These are phyloP conservation scores for Tetraselmis chui DNA, from an alignment of 139 green algal species.

Conservation along the genomic window DNA sequence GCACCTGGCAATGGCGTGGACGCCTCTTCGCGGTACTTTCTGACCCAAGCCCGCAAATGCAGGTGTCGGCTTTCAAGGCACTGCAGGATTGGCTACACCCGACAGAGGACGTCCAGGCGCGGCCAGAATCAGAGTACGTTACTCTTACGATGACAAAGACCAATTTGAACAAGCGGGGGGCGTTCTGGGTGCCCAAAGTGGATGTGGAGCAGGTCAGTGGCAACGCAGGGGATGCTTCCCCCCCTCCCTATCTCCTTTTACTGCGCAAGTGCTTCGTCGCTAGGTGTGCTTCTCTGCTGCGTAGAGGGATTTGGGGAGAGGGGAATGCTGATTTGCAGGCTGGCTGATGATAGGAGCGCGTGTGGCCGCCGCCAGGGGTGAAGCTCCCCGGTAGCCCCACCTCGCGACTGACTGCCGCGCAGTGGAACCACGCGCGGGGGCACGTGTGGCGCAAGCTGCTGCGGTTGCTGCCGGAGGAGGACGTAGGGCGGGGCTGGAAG, in stretches of 20 bases:
- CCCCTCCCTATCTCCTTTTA: too few species aligned
- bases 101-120: background rate
- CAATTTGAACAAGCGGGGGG: background rate
- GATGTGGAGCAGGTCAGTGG: background rate
- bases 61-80: background rate
- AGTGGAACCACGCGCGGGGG: background rate
- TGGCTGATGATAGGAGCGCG: background rate
- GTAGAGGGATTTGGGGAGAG: too few species aligned
- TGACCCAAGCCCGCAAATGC: too few species aligned
- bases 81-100: background rate
- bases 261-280: too few species aligned
- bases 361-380: background rate
- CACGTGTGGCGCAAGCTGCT: background rate
- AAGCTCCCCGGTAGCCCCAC: background rate
- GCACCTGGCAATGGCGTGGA: background rate
- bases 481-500: background rate
- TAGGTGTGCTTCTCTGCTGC: too few species aligned
- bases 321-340: too few species aligned
- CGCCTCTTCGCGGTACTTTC: background rate
- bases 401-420: background rate
- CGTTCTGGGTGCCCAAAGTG: background rate
- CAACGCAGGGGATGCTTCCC: background rate
- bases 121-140: background rate
- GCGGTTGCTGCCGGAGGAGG: background rate
- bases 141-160: background rate